These are phyloP conservation scores for Eimeria necatrix DNA, from an alignment of 169 alveolate species.

Conservation along the genomic window DNA sequence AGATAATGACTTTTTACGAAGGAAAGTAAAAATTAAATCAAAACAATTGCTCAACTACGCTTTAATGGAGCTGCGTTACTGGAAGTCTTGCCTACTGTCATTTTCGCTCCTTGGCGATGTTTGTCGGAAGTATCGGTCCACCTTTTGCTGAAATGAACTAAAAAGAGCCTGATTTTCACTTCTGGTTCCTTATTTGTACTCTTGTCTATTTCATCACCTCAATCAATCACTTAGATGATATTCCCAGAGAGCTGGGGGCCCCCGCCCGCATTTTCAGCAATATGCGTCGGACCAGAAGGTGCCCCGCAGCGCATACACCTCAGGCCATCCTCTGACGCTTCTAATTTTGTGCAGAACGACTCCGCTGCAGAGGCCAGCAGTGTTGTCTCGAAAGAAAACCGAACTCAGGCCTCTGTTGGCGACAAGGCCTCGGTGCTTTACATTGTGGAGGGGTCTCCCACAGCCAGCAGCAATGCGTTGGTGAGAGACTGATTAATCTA, in stretches of 20 bases:
- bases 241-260: slow-evolving; percentile 62
- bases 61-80: too few species aligned
- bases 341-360: too few species aligned
- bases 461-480: slow-evolving; percentile 45
- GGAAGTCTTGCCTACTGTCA: too few species aligned
- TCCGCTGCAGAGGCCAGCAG: not conserved
- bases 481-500: not conserved
- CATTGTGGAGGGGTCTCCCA: slow-evolving; percentile 45
- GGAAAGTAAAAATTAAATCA: too few species aligned
- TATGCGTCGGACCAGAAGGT: slow-evolving; percentile 24
- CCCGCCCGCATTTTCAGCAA: not conserved
- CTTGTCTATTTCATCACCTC: too few species aligned
- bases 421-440: not conserved
- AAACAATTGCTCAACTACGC: too few species aligned
- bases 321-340: not conserved
- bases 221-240: not conserved
- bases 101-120: too few species aligned
- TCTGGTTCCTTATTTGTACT: too few species aligned
- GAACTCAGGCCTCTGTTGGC: not conserved
- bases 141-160: too few species aligned
- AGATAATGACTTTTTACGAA: too few species aligned
- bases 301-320: not conserved
- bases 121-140: too few species aligned
- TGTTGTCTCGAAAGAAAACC: not conserved
- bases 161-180: too few species aligned